phyloP scores from a whole-genome alignment of 2,329 filamentous ascomycete species.

The Colletotrichum nymphaeae region DNA sequence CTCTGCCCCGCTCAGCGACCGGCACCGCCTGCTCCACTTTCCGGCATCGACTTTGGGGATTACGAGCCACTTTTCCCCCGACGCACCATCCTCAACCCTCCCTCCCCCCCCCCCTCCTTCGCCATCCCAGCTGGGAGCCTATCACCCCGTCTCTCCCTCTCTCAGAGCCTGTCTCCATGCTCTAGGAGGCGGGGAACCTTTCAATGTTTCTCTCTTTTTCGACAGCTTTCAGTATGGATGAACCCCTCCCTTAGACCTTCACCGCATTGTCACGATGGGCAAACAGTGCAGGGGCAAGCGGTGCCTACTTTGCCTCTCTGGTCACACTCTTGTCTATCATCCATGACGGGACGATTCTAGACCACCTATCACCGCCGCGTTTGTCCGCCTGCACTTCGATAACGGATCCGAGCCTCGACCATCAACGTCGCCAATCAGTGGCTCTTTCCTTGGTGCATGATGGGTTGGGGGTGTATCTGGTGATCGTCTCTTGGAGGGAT shows the following conservation, averaged over 20 bases:
- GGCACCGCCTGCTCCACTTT: slow-evolving; percentile 18
- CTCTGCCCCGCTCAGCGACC: slow-evolving; percentile 20
- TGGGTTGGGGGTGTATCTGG: slow-evolving; percentile 37
- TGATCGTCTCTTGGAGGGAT: slow-evolving; percentile 32
- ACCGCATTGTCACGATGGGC: neutral
- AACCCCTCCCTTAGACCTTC: neutral
- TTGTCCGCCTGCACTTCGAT: slow-evolving; percentile 20
- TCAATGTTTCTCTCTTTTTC: neutral
- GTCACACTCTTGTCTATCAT: neutral
- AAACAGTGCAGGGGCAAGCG: neutral
- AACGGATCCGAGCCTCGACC: slow-evolving; percentile 3
- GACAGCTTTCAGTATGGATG: neutral
- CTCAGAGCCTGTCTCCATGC: neutral
- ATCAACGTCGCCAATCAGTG: slow-evolving; percentile 2
- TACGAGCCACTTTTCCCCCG: slow-evolving; percentile 15
- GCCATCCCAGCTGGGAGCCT: neutral
- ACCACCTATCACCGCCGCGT: slow-evolving; percentile 3
- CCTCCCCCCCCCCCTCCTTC: neutral
- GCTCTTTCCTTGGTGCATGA: slow-evolving; percentile 15
- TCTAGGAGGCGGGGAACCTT: neutral
- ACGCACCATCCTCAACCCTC: slow-evolving; percentile 5
- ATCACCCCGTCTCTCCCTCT: neutral
- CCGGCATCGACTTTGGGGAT: slow-evolving; percentile 8
- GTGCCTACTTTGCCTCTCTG: neutral
- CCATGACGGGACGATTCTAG: neutral